Evolutionary conservation across 2,329 filamentous ascomycete genomes (phyloP), one percentile per base, ranked within the genome.

Genomic region (Lecanicillium sp.): DNA sequence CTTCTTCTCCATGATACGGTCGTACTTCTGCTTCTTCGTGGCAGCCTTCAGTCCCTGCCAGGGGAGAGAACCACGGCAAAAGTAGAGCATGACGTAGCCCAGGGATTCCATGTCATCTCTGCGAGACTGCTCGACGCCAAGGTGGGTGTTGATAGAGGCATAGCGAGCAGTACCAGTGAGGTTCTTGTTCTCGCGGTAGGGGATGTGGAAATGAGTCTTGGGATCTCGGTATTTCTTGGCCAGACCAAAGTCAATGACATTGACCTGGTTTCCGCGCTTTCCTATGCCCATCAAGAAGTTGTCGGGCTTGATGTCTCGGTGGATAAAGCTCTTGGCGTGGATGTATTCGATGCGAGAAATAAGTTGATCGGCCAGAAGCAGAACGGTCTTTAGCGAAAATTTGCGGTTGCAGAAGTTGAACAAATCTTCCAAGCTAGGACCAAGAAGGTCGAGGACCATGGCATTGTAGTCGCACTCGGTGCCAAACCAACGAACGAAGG

Each of bases 361-460:
- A 69, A 96, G 84, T 75, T 98, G 93, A 62, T 98, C 93, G 65
- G 93, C 93, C 42, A 98, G 81, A 21, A 98, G 82, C 36, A 98
- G 79, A 23, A 98, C 93, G 1, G 93, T 98, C 85, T 98, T 98
- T 58, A 98, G 75, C 11, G 93, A 96, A 77, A 97, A 98, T 70
- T 97, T 97, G 70, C 93, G 87, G 83, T 97, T 97, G 83, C 93
- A 98, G 71, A 97, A 97, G 81, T 98, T 97, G 87, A 98, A 98
- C 27, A 98, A 80, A 66, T 98, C 93, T 72, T 98, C 93, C 70
- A 98, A 74, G 63, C 86, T 93, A 57, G 93, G 93, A 32, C 93
- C 93, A 50, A 98, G 86, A 21, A 98, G 84, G 64, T 98, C 93
- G 56, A 97, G 83, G 44, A 98, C 93, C 93, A 98, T 97, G 68